phyloP scores from a whole-genome alignment of 2,329 filamentous ascomycete species.

The Purpureocillium lavendulum region DNA sequence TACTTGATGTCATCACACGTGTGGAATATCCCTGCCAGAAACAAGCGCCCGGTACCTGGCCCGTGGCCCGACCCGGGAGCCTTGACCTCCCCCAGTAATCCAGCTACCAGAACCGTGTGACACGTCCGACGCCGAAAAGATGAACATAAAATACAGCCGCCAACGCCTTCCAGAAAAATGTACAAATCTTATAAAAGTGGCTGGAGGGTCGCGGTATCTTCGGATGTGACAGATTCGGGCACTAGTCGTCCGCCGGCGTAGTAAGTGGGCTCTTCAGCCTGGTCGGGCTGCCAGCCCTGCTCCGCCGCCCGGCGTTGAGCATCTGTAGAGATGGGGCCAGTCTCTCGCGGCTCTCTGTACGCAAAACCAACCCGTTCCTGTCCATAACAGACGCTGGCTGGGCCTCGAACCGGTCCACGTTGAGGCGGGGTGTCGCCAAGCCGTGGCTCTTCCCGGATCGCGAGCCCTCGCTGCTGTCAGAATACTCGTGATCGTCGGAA shows the following conservation, averaged over 20 bases:
- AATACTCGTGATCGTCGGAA: slow-evolving; percentile 55
- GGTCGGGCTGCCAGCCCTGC: slow-evolving; percentile 48
- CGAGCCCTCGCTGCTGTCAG: slow-evolving; percentile 51
- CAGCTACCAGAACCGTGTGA: too few relatives aligned
- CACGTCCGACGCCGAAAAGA: neutral
- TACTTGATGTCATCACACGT: too few relatives aligned
- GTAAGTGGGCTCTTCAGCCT: slow-evolving; percentile 50
- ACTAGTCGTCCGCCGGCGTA: slow-evolving; percentile 35
- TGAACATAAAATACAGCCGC: too few relatives aligned
- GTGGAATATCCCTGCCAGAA: too few relatives aligned
- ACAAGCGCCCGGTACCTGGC: too few relatives aligned
- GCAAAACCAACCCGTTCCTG: slow-evolving; percentile 64
- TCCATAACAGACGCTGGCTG: slow-evolving; percentile 41
- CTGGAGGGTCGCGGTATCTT: too few relatives aligned
- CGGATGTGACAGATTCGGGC: too few relatives aligned
- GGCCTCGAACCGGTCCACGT: slow-evolving; percentile 43
- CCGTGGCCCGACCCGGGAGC: too few relatives aligned
- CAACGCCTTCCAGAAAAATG: neutral
- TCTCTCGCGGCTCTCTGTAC: slow-evolving; percentile 81
- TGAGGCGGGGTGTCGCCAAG: slow-evolving; percentile 57
- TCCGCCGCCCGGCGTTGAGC: slow-evolving; percentile 48
- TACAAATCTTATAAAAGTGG: neutral
- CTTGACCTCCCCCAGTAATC: too few relatives aligned
- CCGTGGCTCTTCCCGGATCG: slow-evolving; percentile 55
- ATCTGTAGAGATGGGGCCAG: slow-evolving; percentile 50